Percentiles rank a stretch among this genome's conserved stretches.
Evolutionary conservation across 2,329 filamentous ascomycete genomes (phyloP).

Genomic region (Cryphonectria nitschkei): DNA sequence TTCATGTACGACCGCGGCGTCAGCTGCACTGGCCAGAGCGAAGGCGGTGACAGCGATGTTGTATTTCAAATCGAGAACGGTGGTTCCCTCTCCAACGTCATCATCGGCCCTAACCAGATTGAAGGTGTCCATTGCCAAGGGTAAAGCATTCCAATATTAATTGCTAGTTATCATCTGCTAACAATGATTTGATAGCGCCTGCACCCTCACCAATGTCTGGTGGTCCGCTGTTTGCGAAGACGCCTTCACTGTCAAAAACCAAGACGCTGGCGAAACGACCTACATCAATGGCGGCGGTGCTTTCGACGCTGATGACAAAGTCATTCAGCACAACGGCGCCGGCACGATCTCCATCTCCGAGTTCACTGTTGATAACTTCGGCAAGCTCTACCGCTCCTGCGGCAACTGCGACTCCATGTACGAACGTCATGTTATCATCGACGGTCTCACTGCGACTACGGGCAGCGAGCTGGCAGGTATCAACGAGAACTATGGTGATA

Average conservation of each 20-base stretch:
- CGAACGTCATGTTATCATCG: constrained; percentile 51
- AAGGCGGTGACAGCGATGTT: constrained; percentile 41
- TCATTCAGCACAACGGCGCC: constrained; percentile 45
- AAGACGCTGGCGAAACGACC: constrained; percentile 40
- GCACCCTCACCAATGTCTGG: constrained; percentile 44
- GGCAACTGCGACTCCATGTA: constrained; percentile 46
- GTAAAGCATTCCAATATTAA: background rate
- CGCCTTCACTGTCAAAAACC: constrained; percentile 41
- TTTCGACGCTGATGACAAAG: constrained; percentile 41
- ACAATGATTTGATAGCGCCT: constrained; percentile 35
- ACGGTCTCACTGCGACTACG: constrained; percentile 41
- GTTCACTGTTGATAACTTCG: constrained; percentile 50
- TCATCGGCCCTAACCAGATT: constrained; percentile 52
- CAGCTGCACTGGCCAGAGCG: constrained; percentile 29
- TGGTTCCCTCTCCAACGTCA: constrained; percentile 54
- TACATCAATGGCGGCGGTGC: constrained; percentile 45
- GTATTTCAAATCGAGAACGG: constrained; percentile 56
- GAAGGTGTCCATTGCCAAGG: constrained; percentile 54
- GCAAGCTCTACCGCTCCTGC: constrained; percentile 54
- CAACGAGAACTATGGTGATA: constrained; percentile 35
- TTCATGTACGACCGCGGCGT: constrained; percentile 29
- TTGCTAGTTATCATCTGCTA: background rate
- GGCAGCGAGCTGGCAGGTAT: constrained; percentile 24
- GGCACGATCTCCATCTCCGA: constrained; percentile 39
- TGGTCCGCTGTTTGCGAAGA: constrained; percentile 43